These are phyloP conservation scores for Verticillium dahliae DNA, from an alignment of 2,329 filamentous ascomycete species.

Conservation along the genomic window DNA sequence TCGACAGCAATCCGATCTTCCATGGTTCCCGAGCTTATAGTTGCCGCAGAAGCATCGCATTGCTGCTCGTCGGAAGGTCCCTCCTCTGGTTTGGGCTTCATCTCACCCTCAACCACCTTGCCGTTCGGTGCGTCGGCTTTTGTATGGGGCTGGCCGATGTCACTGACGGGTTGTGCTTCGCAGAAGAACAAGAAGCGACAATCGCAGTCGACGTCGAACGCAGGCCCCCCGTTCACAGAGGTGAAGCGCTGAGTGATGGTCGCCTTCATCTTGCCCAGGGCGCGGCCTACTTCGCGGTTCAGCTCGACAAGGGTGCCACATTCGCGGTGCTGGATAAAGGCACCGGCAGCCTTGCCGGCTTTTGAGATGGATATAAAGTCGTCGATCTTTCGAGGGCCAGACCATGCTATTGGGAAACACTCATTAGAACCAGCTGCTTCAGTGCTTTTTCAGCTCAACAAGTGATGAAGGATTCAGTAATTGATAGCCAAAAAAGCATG, in stretches of 20 bases:
- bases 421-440: too few species aligned
- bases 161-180: slow-evolving; percentile 17
- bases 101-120: too few species aligned
- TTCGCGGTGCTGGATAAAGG: slow-evolving; percentile 52
- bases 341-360: slow-evolving; percentile 40
- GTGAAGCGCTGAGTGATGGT: slow-evolving; percentile 45
- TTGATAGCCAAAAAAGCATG: too few species aligned
- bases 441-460: too few species aligned
- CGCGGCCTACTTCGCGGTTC: slow-evolving; percentile 27
- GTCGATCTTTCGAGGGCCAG: slow-evolving; percentile 27
- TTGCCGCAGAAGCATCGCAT: too few species aligned
- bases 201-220: slow-evolving; percentile 44
- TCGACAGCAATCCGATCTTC: neutral
- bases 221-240: slow-evolving; percentile 17
- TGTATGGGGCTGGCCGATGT: neutral
- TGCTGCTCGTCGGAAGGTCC: too few species aligned
- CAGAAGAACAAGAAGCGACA: slow-evolving; percentile 43
- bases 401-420: slow-evolving; percentile 31
- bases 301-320: slow-evolving; percentile 41
- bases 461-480: too few species aligned
- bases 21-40: neutral
- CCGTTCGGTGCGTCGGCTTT: neutral
- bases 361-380: slow-evolving; percentile 38
- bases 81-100: neutral
- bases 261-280: slow-evolving; percentile 47